Percentiles rank a stretch among this genome's conserved stretches.
phyloP scores from a whole-genome alignment of 2,329 filamentous ascomycete genomes.

The Aspergillus sp. region DNA sequence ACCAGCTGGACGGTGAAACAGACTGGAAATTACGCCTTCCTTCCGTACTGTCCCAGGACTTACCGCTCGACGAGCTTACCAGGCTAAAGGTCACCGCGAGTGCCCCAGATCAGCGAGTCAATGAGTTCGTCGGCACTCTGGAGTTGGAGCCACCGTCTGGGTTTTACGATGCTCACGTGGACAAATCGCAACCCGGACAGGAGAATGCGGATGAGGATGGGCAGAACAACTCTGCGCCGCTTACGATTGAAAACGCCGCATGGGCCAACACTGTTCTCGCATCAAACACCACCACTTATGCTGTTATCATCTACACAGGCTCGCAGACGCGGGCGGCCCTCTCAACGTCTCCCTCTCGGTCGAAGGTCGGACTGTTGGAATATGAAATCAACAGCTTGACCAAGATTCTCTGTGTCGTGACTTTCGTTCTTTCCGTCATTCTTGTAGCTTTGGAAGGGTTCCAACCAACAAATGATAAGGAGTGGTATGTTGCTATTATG shows the following conservation, averaged over 20 bases:
- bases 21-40: constrained; percentile 95
- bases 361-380: constrained; percentile 87
- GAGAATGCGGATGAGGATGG: constrained; percentile 12
- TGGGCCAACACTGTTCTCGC: constrained; percentile 98
- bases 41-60: constrained; percentile 72
- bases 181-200: constrained; percentile 18
- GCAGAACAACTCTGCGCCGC: constrained; percentile 53
- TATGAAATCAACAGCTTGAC: constrained; percentile 95
- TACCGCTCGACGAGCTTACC: constrained; percentile 62
- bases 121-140: constrained; percentile 87
- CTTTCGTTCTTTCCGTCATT: constrained; percentile 73
- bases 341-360: constrained; percentile 83
- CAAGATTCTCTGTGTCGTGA: constrained; percentile 88
- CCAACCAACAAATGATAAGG: constrained; percentile 43
- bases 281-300: constrained; percentile 79
- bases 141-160: constrained; percentile 56
- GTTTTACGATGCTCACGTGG: constrained; percentile 38
- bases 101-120: constrained; percentile 87
- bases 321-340: constrained; percentile 88
- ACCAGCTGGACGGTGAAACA: constrained; percentile 94
- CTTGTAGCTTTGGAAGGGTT: constrained; percentile 85
- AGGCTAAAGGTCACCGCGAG: constrained; percentile 66
- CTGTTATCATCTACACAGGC: constrained; percentile 89
- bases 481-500: constrained; percentile 96
- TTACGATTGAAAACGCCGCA: constrained; percentile 93